These are phyloP conservation scores for Cyclocybe aegerita DNA, from an alignment of 768 basidiomycete genomes.

Conservation along the genomic window DNA sequence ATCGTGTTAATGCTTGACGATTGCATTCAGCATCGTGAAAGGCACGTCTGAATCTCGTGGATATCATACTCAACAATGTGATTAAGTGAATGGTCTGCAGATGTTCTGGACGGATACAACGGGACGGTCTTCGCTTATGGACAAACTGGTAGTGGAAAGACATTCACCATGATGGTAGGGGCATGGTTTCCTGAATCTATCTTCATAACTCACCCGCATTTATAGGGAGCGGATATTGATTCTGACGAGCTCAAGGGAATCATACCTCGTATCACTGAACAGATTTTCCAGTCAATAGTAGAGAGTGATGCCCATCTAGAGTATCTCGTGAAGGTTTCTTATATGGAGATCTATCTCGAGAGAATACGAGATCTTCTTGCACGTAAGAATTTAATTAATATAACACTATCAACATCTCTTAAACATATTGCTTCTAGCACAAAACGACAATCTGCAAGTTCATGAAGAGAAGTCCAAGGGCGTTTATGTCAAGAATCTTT, in stretches of 20 bases:
- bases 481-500: slow-evolving; percentile 96
- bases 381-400: slow-evolving; percentile 57
- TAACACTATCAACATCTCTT: background rate
- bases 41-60: slow-evolving; percentile 40
- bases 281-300: slow-evolving; percentile 97
- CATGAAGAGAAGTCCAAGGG: slow-evolving; percentile 98
- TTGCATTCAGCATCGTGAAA: slow-evolving; percentile 73
- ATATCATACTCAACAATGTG: no score
- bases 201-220: slow-evolving; percentile 9
- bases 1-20: slow-evolving; percentile 19
- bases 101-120: slow-evolving; percentile 98
- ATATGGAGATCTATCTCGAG: slow-evolving; percentile 99
- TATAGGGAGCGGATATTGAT: slow-evolving; percentile 95
- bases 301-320: slow-evolving; percentile 94
- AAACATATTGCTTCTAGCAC: slow-evolving; percentile 47
- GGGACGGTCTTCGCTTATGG: slow-evolving; percentile 92
- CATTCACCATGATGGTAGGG: slow-evolving; percentile 96
- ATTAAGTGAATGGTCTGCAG: slow-evolving; percentile 35
- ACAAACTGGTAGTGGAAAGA: slow-evolving; percentile 88
- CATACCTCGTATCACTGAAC: slow-evolving; percentile 97
- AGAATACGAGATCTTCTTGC: slow-evolving; percentile 92
- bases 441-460: slow-evolving; percentile 97
- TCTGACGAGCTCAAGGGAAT: slow-evolving; percentile 91
- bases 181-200: slow-evolving; percentile 5
- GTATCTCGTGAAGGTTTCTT: slow-evolving; percentile 98